A percentile compares a stretch with the other conserved stretches of the same genome.
Conservation (phyloP, 495 filamentous ascomycete species). For the Tuber brumale region DNA sequence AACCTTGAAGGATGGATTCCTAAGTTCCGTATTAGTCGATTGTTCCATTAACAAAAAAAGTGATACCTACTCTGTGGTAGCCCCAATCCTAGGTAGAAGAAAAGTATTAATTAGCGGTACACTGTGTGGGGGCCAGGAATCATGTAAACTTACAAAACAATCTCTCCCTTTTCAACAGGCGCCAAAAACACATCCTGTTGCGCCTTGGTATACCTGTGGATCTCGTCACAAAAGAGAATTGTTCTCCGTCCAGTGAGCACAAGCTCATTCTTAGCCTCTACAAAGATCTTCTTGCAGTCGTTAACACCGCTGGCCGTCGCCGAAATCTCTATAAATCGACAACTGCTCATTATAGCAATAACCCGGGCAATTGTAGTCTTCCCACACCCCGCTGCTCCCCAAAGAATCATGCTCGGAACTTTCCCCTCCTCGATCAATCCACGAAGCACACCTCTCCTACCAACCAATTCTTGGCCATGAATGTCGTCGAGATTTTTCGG, state of each 20-base stretch:
- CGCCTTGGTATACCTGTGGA: slow-evolving; percentile 78
- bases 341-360: slow-evolving; percentile 71
- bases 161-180: slow-evolving; percentile 82
- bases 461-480: slow-evolving; percentile 85
- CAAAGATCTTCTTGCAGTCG: slow-evolving; percentile 89
- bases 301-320: slow-evolving; percentile 85
- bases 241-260: slow-evolving; percentile 78
- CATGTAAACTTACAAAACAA: slow-evolving; percentile 57
- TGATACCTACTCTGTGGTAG: slow-evolving; percentile 66
- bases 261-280: slow-evolving; percentile 75
- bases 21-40: slow-evolving; percentile 10
- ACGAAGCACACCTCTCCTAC: slow-evolving; percentile 71
- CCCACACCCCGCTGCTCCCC: slow-evolving; percentile 85
- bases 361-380: slow-evolving; percentile 97
- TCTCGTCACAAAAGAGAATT: slow-evolving; percentile 96
- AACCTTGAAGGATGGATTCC: slow-evolving; percentile 89
- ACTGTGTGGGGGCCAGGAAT: background rate
- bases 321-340: slow-evolving; percentile 92
- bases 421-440: slow-evolving; percentile 81
- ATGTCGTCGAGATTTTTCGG: slow-evolving; percentile 78
- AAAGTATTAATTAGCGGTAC: slow-evolving; percentile 8
- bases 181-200: slow-evolving; percentile 95
- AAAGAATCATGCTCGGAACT: slow-evolving; percentile 91
- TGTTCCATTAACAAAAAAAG: background rate
- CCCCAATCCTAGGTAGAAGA: slow-evolving; percentile 58